phyloP scores from a whole-genome alignment of 192 early-diverging fungal species.

The Coemansia sp. region DNA sequence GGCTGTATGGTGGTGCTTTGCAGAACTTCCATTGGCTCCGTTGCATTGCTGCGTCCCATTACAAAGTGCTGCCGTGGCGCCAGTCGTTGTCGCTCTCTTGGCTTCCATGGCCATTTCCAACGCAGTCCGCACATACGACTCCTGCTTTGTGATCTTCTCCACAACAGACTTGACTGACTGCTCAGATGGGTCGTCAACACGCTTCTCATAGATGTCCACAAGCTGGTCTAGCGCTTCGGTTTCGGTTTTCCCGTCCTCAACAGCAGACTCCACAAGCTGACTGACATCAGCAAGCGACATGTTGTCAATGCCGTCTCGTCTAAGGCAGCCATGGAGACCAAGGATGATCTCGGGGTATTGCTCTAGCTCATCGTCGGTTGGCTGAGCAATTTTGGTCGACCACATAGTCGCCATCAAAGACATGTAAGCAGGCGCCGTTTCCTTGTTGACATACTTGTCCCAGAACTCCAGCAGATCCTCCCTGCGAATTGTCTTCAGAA shows the following conservation, averaged over 20 bases:
- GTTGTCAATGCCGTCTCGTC: slow-evolving; percentile 29
- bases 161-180: slow-evolving; percentile 11
- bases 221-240: slow-evolving; percentile 13
- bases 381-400: slow-evolving; percentile 41
- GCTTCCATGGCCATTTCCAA: slow-evolving; percentile 34
- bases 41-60: not conserved
- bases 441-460: slow-evolving; percentile 34
- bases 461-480: slow-evolving; percentile 44
- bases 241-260: slow-evolving; percentile 5
- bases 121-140: slow-evolving; percentile 47
- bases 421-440: slow-evolving; percentile 19
- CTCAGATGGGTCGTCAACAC: slow-evolving; percentile 2
- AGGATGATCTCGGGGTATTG: slow-evolving; percentile 18
- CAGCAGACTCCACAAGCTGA: slow-evolving; percentile 8
- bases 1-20: not conserved
- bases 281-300: slow-evolving; percentile 18
- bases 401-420: slow-evolving; percentile 30
- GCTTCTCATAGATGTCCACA: slow-evolving; percentile 5
- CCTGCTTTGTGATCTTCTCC: slow-evolving; percentile 32
- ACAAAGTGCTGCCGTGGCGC: not conserved
- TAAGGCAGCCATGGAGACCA: slow-evolving; percentile 40
- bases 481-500: slow-evolving; percentile 15
- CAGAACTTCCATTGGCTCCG: slow-evolving; percentile 5
- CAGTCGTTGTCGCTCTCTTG: not conserved
- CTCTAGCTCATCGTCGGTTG: slow-evolving; percentile 23